Evolutionary conservation across 176 grass and related monocot species (phyloP).

Genomic region (Typha latifolia): DNA sequence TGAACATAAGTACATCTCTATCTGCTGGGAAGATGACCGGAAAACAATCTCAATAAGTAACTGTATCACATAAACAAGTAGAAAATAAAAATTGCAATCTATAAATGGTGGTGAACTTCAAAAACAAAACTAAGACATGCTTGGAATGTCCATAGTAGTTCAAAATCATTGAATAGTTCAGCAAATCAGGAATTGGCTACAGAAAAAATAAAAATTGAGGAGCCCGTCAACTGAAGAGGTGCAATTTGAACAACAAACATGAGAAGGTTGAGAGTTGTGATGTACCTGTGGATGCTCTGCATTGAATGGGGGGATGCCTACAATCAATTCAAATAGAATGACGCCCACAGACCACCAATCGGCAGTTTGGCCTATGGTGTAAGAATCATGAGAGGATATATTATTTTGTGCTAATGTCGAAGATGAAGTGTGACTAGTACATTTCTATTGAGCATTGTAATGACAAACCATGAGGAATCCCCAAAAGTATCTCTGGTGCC

Average conservation of each 20-base stretch:
- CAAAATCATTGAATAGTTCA: no score
- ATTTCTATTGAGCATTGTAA: not conserved
- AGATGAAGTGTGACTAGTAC: not conserved
- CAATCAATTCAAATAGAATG: slow-evolving; percentile 92
- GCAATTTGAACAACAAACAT: not conserved
- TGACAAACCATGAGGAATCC: slow-evolving; percentile 74
- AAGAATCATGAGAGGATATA: slow-evolving; percentile 6
- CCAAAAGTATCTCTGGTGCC: slow-evolving; percentile 88
- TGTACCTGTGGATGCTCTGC: slow-evolving; percentile 95
- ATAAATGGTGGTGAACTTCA: no score
- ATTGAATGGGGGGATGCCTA: slow-evolving; percentile 95
- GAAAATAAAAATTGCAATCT: no score
- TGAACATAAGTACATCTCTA: no score
- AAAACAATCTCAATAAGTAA: no score
- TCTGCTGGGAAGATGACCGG: no score
- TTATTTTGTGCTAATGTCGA: not conserved
- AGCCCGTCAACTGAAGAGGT: no score
- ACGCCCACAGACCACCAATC: slow-evolving; percentile 99
- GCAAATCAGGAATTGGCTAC: no score
- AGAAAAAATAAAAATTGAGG: no score
- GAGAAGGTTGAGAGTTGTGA: not conserved
- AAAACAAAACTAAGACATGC: no score
- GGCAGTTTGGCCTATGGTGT: slow-evolving; percentile 54
- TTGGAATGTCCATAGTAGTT: no score
- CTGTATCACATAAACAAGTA: no score